Percentiles rank a stretch among this genome's conserved stretches.
Conservation (phyloP, 257 asterid genomes). For the Solanum dulcamara region DNA sequence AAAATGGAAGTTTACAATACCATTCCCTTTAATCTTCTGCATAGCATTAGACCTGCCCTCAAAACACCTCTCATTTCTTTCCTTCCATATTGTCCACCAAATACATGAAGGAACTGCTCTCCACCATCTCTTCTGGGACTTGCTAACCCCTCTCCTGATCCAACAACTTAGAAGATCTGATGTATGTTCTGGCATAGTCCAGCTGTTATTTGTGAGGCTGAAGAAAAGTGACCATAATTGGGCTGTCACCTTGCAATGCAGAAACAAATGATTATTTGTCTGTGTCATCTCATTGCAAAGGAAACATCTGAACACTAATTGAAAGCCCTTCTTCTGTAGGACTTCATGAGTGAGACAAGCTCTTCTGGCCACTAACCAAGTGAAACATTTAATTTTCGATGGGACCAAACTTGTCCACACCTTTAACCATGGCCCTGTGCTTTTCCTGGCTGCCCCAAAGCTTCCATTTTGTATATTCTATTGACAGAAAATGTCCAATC, state of each 20-base stretch:
- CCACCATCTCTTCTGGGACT: not conserved
- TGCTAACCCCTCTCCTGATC: not conserved
- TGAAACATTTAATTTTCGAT: not conserved
- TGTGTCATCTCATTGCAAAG: not conserved
- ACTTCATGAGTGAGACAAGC: not conserved
- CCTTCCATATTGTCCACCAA: not conserved
- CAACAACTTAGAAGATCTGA: not conserved
- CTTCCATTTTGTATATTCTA: not conserved
- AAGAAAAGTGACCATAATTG: not conserved
- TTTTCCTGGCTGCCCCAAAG: not conserved
- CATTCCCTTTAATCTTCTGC: not conserved
- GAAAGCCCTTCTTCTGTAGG: not conserved
- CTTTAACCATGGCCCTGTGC: not conserved
- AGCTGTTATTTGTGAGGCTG: not conserved
- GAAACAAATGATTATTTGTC: not conserved
- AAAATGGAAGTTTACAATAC: not conserved
- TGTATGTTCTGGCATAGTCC: not conserved
- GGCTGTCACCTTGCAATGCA: not conserved
- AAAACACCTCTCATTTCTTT: not conserved
- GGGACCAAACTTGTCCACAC: not conserved
- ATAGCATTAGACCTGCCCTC: not conserved
- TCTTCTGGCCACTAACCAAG: not conserved
- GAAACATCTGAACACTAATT: not conserved
- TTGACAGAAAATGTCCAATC: not conserved
- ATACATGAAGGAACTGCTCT: not conserved